Conservation (phyloP, 148 eudicot species). For the Selenicereus undatus region DNA sequence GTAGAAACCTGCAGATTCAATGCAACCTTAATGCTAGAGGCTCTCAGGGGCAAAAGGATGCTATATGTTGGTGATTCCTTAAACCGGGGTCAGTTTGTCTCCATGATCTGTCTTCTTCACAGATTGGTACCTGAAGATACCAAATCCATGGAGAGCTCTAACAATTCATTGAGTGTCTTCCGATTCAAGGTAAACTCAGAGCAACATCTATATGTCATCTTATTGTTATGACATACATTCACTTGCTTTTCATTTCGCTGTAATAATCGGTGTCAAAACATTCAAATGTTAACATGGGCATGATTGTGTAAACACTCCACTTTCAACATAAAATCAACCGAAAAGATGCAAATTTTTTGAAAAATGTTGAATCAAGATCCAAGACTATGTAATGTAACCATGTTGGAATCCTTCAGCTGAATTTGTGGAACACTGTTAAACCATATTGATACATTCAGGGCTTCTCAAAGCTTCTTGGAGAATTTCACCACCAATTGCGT, state of each 20-base stretch:
- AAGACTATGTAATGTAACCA: background rate
- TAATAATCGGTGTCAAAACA: background rate
- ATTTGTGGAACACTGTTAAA: background rate
- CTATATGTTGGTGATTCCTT: conserved; percentile 90
- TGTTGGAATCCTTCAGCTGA: background rate
- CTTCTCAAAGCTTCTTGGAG: background rate
- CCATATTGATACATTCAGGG: background rate
- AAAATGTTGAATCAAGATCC: background rate
- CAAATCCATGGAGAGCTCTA: conserved; percentile 59
- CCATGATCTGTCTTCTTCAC: conserved; percentile 87
- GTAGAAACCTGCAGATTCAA: conserved; percentile 52
- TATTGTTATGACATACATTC: background rate
- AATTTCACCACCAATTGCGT: background rate
- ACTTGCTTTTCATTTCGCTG: background rate
- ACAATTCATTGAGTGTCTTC: conserved; percentile 62
- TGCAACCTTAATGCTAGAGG: conserved; percentile 82
- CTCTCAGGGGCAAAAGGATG: conserved; percentile 78
- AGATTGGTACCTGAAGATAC: conserved; percentile 58
- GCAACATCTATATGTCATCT: background rate
- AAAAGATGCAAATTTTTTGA: background rate
- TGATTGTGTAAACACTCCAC: background rate
- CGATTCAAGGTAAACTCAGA: conserved; percentile 54
- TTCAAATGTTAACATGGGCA: background rate
- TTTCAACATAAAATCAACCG: background rate
- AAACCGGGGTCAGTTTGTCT: conserved; percentile 75